These are phyloP conservation scores for Didymella arachidicola DNA, from an alignment of 2,329 filamentous ascomycete species.

Conservation along the genomic window DNA sequence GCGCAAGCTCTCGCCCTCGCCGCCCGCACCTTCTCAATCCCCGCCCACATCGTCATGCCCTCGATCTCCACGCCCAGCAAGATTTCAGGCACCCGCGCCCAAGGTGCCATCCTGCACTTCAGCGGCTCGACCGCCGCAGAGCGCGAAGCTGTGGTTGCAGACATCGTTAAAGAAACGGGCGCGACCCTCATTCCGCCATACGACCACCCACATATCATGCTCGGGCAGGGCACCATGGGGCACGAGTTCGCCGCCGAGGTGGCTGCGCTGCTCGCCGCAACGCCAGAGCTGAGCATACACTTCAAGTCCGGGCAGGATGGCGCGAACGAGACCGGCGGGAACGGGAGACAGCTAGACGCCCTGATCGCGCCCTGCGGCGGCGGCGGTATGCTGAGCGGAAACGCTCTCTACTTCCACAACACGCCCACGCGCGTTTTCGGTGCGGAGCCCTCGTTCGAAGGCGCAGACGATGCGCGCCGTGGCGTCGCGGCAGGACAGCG, in stretches of 20 bases:
- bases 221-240: conserved; percentile 90
- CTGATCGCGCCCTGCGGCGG: conserved; percentile 86
- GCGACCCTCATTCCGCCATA: conserved; percentile 88
- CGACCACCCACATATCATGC: conserved; percentile 88
- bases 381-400: conserved; percentile 85
- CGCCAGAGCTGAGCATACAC: conserved; percentile 24
- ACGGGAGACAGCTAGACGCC: conserved; percentile 48
- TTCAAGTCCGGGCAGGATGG: background rate
- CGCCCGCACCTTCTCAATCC: conserved; percentile 74
- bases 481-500: conserved; percentile 71
- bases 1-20: conserved; percentile 91
- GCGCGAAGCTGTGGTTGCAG: conserved; percentile 77
- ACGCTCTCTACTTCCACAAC: conserved; percentile 76
- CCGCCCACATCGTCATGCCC: conserved; percentile 92
- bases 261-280: conserved; percentile 56
- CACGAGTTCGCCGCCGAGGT: conserved; percentile 84
- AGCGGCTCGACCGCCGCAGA: conserved; percentile 81
- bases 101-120: conserved; percentile 81
- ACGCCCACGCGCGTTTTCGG: conserved; percentile 82
- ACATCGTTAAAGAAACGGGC: conserved; percentile 74
- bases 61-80: conserved; percentile 84
- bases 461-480: conserved; percentile 81
- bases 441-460: conserved; percentile 82
- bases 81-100: conserved; percentile 79
- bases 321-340: too few relatives aligned